Percentiles rank a stretch among this genome's conserved stretches.
phyloP scores from a whole-genome alignment of 176 grass and related monocot species.

The Triticum turgidum region DNA sequence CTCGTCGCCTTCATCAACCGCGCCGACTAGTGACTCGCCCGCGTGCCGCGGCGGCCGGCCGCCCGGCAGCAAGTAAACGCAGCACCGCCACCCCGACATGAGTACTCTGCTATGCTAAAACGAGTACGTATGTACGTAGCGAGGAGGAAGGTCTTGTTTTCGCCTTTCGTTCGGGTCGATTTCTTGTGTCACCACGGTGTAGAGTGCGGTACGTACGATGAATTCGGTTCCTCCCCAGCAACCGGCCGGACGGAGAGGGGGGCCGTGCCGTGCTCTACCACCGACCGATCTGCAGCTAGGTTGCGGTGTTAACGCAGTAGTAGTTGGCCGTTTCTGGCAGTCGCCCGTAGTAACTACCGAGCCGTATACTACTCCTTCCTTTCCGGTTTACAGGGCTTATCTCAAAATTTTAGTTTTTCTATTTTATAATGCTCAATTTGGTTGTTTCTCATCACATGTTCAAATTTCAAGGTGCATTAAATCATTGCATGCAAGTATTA shows the following conservation, averaged over 20 bases:
- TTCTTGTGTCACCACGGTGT: background rate
- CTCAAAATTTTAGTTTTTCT: no score
- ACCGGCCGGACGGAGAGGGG: constrained; percentile 32
- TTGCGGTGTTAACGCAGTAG: background rate
- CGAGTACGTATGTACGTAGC: constrained; percentile 7
- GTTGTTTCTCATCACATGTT: no score
- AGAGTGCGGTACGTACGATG: background rate
- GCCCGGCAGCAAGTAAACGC: no score
- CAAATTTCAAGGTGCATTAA: no score
- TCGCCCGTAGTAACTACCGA: constrained; percentile 2
- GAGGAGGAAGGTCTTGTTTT: background rate
- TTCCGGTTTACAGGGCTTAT: no score
- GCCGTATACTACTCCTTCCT: background rate
- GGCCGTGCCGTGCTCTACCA: background rate
- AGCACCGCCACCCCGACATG: background rate
- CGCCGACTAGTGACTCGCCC: background rate
- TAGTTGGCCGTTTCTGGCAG: background rate
- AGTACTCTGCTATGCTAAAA: background rate
- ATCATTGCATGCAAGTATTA: no score
- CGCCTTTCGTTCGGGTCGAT: background rate
- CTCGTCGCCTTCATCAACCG: constrained; percentile 53
- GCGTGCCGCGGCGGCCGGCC: no score
- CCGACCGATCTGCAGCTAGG: background rate
- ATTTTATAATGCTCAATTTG: no score
- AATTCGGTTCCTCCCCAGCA: constrained; percentile 30